Conservation (phyloP, 1,139 yeast genomes). For the Sugiyamaella castrensis region DNA sequence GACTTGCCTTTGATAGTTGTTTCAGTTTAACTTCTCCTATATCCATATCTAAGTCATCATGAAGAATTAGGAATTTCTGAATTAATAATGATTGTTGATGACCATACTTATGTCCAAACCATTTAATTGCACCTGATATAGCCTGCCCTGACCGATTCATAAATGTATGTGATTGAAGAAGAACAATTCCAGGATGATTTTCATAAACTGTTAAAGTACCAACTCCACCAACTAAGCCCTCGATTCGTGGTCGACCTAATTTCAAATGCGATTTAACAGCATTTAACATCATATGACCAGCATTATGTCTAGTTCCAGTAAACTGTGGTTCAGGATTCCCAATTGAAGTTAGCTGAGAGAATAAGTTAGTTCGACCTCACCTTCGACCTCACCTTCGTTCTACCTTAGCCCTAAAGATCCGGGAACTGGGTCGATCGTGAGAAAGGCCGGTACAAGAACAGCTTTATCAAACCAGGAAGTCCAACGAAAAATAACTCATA, state of each 20-base stretch:
- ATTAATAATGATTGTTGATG: conserved; percentile 13
- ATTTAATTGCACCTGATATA: conserved; percentile 42
- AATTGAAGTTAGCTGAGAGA: conserved; percentile 45
- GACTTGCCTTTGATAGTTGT: conserved; percentile 52
- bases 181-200: conserved; percentile 34
- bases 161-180: conserved; percentile 52
- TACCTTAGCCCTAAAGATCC: too few relatives aligned
- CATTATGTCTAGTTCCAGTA: conserved; percentile 67
- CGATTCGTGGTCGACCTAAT: conserved; percentile 16
- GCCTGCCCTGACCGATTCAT: conserved; percentile 69
- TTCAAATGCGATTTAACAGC: conserved; percentile 18
- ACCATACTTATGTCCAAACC: conserved; percentile 29
- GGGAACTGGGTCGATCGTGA: not conserved
- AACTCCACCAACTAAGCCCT: conserved; percentile 16
- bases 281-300: conserved; percentile 58
- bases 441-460: too few relatives aligned
- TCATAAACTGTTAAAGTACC: conserved; percentile 26
- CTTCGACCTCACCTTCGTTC: not conserved
- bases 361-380: not conserved
- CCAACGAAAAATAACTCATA: too few relatives aligned
- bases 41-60: conserved; percentile 69
- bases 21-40: conserved; percentile 63
- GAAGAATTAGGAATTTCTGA: conserved; percentile 55
- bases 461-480: too few relatives aligned
- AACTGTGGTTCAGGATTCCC: conserved; percentile 76